phyloP scores from a whole-genome alignment of 139 green algal genomes.

The Tetradesmus lagerheimii region DNA sequence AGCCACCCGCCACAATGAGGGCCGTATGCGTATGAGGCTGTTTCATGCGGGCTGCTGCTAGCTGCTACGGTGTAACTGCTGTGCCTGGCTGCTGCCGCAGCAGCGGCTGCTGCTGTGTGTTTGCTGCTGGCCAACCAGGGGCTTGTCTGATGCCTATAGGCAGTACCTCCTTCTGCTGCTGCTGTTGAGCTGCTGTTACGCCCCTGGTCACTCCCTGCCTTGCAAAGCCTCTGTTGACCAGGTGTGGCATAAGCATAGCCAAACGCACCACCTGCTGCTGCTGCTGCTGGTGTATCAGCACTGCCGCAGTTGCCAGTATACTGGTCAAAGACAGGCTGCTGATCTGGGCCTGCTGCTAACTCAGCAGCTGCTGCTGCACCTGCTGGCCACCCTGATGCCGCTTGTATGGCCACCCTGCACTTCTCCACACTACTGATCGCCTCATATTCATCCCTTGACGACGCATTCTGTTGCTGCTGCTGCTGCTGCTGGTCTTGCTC shows the following conservation, averaged over 20 bases:
- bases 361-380: background rate
- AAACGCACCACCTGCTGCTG: background rate
- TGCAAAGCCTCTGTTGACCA: background rate
- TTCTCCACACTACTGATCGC: background rate
- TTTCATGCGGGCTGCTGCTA: background rate
- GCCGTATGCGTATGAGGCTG: background rate
- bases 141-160: background rate
- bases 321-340: slow-evolving; percentile 5
- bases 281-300: background rate
- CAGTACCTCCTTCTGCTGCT: background rate
- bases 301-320: background rate
- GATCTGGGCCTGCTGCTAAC: background rate
- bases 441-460: background rate
- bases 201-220: background rate
- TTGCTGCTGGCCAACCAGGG: background rate
- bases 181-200: background rate
- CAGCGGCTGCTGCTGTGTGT: too few relatives aligned
- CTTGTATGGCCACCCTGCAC: background rate
- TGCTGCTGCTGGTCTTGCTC: background rate
- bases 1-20: background rate
- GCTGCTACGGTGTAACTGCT: background rate
- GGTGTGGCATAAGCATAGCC: background rate
- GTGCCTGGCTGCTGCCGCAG: background rate
- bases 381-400: background rate
- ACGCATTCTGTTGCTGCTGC: background rate